Evolutionary conservation across 306 rosid genomes (phyloP), one percentile per base, ranked within the genome.

Genomic region (Alnus glutinosa): DNA sequence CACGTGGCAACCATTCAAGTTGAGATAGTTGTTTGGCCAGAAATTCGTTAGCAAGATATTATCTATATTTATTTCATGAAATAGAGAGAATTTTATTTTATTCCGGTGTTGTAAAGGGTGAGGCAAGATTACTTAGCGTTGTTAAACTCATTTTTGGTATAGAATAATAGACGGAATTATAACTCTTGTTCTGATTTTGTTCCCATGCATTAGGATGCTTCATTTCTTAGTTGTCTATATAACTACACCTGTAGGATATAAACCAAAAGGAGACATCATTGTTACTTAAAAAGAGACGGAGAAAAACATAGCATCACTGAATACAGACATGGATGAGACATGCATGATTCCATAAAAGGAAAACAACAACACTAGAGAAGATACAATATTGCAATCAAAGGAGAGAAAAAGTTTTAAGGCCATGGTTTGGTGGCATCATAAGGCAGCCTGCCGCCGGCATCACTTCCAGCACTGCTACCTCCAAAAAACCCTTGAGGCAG

Each of bases 381-480:
- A 67, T 39, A 23, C 28, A 7, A 37, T 6, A 42, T 11, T 67
- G 32, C 72, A 42, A 28, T 71, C 39, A 32, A 78, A 28, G 39
- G 55, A n/a, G 51, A 58, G 49, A 49, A 48, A 61, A 57, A 39
- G 15, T 30, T 13, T 30, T 13, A 14, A 34, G 58, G 58, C 83
- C 79, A 80, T 15, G 37, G 36, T 46, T 66, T 64, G 59, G 14
- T 12, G 67, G 59, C 15, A 64, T 74, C 83, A 61, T 14, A 66
- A 23, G 79, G 69, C 57, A 39, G 15, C 1, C 34, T 58, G 18
- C 34, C 68, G 18, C 46, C 74, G 2, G 32, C 73, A 71, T 61
- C 66, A 63, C 37, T n/a, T 28, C 71, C 75, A 23, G 50, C 61
- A 74, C 0, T 52, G 14, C 28, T 37, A 16, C 39, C 68, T 48